Conservation (phyloP, 1,139 yeast species). For the Candida sojae region DNA sequence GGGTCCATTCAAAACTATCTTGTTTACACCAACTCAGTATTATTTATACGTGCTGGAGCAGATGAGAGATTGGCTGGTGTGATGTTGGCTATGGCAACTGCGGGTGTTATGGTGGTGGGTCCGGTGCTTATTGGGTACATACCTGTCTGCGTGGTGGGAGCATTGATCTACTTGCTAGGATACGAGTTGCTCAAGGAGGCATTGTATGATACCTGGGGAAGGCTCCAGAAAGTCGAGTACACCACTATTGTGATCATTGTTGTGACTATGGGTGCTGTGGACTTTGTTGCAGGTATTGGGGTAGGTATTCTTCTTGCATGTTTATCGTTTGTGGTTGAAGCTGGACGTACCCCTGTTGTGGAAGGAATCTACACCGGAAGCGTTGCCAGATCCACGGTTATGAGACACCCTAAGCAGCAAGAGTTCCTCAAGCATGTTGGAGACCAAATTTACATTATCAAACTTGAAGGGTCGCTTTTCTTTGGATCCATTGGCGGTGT, state of each 20-base stretch:
- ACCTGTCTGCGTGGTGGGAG: conserved; percentile 94
- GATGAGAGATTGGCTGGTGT: conserved; percentile 87
- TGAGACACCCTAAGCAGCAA: conserved; percentile 88
- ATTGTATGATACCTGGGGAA: conserved; percentile 78
- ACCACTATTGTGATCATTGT: conserved; percentile 82
- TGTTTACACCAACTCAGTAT: conserved; percentile 90
- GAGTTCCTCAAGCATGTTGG: conserved; percentile 86
- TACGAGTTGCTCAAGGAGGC: conserved; percentile 89
- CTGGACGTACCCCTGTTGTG: conserved; percentile 82
- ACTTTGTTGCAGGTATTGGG: conserved; percentile 88
- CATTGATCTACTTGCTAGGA: conserved; percentile 85
- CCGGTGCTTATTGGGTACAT: conserved; percentile 92
- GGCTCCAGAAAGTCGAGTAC: conserved; percentile 76
- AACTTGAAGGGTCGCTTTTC: conserved; percentile 83
- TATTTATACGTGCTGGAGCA: conserved; percentile 93
- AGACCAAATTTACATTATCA: conserved; percentile 83
- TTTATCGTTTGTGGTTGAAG: conserved; percentile 86
- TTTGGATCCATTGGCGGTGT: conserved; percentile 95
- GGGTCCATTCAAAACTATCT: conserved; percentile 94
- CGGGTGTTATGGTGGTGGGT: conserved; percentile 79
- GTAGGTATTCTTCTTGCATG: conserved; percentile 92
- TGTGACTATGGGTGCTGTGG: conserved; percentile 92
- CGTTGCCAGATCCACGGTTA: conserved; percentile 88
- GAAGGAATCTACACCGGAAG: conserved; percentile 83
- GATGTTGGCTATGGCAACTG: conserved; percentile 80